Evolutionary conservation across 495 filamentous ascomycete species (phyloP).

Genomic region (Astrocystis sublimbata): DNA sequence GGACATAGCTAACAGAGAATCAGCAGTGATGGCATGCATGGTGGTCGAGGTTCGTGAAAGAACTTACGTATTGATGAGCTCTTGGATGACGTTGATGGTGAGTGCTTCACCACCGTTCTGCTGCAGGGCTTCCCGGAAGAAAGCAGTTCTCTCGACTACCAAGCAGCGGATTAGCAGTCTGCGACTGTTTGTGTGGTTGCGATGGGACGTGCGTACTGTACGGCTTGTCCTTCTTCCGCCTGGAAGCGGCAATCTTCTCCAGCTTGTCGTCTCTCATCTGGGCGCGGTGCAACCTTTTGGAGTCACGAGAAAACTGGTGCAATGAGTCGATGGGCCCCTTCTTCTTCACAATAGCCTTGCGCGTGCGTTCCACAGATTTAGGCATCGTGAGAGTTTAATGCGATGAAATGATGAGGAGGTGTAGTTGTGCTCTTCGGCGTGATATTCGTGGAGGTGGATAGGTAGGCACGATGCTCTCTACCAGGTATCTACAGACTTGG

Average conservation of each 20-base stretch:
- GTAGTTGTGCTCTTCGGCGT: neutral
- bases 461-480: neutral
- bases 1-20: constrained; percentile 61
- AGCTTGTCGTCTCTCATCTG: constrained; percentile 75
- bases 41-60: neutral
- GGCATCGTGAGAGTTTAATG: constrained; percentile 58
- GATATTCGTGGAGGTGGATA: neutral
- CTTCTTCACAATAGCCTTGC: constrained; percentile 81
- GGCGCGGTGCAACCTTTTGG: constrained; percentile 70
- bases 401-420: neutral
- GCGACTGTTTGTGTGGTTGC: neutral
- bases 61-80: constrained; percentile 62
- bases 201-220: constrained; percentile 58
- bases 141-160: constrained; percentile 69
- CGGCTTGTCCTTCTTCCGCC: constrained; percentile 67
- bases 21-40: neutral
- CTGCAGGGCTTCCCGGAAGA: constrained; percentile 64
- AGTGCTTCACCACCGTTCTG: constrained; percentile 57
- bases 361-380: constrained; percentile 71
- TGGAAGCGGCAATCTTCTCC: constrained; percentile 59
- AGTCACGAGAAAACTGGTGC: constrained; percentile 82
- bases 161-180: neutral
- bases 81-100: constrained; percentile 58
- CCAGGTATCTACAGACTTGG: neutral
- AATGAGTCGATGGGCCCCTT: constrained; percentile 67